Evolutionary conservation across 2,329 filamentous ascomycete genomes (phyloP), one percentile per base, ranked within the genome.

Genomic region (Talaromyces sp.): DNA sequence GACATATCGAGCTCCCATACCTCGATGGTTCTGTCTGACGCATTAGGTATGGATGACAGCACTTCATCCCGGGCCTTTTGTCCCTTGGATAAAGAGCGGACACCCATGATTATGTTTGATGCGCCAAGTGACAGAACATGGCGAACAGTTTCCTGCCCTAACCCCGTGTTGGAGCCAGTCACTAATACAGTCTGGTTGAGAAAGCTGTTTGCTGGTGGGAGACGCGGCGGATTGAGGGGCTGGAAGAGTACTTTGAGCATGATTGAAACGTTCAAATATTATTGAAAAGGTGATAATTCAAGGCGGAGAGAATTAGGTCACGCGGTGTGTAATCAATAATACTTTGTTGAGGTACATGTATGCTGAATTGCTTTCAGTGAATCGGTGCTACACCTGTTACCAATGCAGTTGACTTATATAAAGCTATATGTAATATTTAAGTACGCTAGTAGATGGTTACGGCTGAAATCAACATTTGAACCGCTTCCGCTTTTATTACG

Each of bases 1-100:
- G 65, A 59, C 57, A 81, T 70, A 64, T 81, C 79, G 5, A 82
- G 69, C 7, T 70, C 67, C 79, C 79, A 81, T 27, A 80, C 78
- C 64, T 80, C 74, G 54, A 80, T 65, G 8, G 27, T 24, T 7
- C 21, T 50, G 19, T 38, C 27, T 6, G 31, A 38, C 6, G 53
- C 38, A 32, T 32, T 29, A 8, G 46, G 26, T 14, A 67, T 67
- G 8, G 67, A 67, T 1, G 72, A 76, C 3, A 65, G 31, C 53
- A 82, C 79, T 53, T 74, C 70, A 14, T 66, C 62, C 59, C 73
- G 74, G 0, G 80, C 80, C 1, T 66, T 70, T 61, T 80, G 70
- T 54, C 79, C 79, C 61, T 79, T 80, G 26, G 70, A 67, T 9
- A 72, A 19, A 17, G 66, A 74, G 31, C 80, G 75, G 35, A 77